These are phyloP conservation scores for Incumbomyces lentus DNA, from an alignment of 2,329 filamentous ascomycete genomes.

Conservation along the genomic window DNA sequence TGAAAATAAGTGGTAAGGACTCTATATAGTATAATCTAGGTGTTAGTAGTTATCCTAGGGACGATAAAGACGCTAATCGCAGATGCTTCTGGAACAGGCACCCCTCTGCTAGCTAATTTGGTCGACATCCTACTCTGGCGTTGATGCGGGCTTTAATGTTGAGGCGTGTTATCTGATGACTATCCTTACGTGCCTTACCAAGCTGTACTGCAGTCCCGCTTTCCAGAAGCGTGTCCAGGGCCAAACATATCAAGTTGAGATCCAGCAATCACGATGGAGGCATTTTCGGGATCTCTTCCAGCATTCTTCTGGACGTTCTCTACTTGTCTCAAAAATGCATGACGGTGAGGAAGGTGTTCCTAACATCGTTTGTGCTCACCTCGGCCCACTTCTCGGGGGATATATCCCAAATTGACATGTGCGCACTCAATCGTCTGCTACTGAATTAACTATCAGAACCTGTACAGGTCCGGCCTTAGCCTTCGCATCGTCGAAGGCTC, in stretches of 20 bases:
- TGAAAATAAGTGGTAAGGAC: no score
- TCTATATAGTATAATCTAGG: no score
- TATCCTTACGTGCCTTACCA: conserved; percentile 35
- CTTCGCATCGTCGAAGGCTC: conserved; percentile 26
- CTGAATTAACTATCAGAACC: conserved; percentile 44
- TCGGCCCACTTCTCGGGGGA: conserved; percentile 43
- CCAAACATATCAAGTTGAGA: conserved; percentile 44
- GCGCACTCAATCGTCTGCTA: conserved; percentile 41
- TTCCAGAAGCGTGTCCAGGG: conserved; percentile 44
- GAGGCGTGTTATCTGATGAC: conserved; percentile 44
- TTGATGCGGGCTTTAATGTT: conserved; percentile 44
- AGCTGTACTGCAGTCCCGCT: conserved; percentile 42
- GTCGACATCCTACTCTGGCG: conserved; percentile 41
- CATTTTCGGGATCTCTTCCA: conserved; percentile 36
- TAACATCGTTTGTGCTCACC: conserved; percentile 41
- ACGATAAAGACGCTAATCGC: no score
- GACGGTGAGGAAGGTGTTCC: conserved; percentile 45
- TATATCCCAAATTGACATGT: conserved; percentile 44
- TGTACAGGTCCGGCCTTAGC: conserved; percentile 40
- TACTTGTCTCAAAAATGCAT: conserved; percentile 44
- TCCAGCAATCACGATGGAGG: conserved; percentile 44
- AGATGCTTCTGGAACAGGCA: conserved; percentile 41
- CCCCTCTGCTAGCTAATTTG: conserved; percentile 37
- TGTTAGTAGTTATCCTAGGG: no score
- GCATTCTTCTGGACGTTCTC: conserved; percentile 29